Evolutionary conservation across 2,329 filamentous ascomycete genomes (phyloP).

Genomic region (Lasiodiplodia citricola): DNA sequence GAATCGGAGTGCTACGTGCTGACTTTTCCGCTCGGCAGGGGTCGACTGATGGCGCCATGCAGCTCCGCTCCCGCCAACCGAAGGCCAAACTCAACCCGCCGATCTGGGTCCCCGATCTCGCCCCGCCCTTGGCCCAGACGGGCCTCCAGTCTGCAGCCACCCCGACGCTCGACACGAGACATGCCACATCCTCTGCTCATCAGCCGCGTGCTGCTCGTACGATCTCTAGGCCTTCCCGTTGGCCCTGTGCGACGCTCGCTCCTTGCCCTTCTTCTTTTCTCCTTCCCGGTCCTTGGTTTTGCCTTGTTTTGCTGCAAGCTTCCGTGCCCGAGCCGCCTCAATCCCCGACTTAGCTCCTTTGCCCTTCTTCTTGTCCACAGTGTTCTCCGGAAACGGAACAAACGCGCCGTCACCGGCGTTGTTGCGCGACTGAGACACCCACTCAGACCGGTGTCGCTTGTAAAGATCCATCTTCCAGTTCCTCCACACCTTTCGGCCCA

Average conservation of each 20-base stretch:
- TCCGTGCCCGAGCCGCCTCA: slow-evolving; percentile 63
- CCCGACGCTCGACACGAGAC: slow-evolving; percentile 6
- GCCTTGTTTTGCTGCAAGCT: slow-evolving; percentile 54
- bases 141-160: background rate
- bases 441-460: slow-evolving; percentile 66
- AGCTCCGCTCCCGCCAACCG: slow-evolving; percentile 2
- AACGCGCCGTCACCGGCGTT: slow-evolving; percentile 58
- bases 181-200: background rate
- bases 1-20: slow-evolving; percentile 3
- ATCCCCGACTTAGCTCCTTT: slow-evolving; percentile 42
- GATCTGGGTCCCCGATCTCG: slow-evolving; percentile 5
- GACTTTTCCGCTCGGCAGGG: slow-evolving; percentile 25
- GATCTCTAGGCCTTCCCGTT: background rate
- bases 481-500: slow-evolving; percentile 72
- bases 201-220: slow-evolving; percentile 19
- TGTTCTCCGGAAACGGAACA: slow-evolving; percentile 54
- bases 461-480: slow-evolving; percentile 78
- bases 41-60: slow-evolving; percentile 19
- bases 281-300: slow-evolving; percentile 33
- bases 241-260: slow-evolving; percentile 10
- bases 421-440: slow-evolving; percentile 65
- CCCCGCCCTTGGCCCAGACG: background rate
- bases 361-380: slow-evolving; percentile 31
- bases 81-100: slow-evolving; percentile 7
- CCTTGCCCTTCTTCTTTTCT: slow-evolving; percentile 34